Percentiles rank a stretch among this genome's conserved stretches.
phyloP scores from a whole-genome alignment of 352 stramenopile genomes.

The Achlya hypogyna region DNA sequence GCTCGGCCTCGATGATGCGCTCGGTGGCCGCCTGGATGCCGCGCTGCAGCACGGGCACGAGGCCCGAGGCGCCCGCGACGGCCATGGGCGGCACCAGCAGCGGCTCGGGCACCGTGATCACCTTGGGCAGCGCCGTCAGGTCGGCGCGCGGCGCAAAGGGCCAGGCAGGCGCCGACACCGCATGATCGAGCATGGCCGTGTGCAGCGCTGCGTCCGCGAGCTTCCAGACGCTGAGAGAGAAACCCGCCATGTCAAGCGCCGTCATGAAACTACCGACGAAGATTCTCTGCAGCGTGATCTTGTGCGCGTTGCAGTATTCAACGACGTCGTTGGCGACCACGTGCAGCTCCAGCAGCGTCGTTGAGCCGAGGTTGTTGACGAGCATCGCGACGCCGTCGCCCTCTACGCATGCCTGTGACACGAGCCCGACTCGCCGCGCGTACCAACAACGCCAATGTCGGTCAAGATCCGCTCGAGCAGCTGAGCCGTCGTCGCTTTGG shows the following conservation, averaged over 20 bases:
- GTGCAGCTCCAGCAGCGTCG: slow-evolving; percentile 93
- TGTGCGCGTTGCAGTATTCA: slow-evolving; percentile 41
- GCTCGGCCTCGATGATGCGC: slow-evolving; percentile 81
- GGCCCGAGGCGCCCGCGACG: neutral
- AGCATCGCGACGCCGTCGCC: slow-evolving; percentile 63
- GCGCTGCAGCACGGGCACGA: neutral
- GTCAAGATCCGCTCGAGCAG: slow-evolving; percentile 47
- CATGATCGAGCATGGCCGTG: slow-evolving; percentile 37
- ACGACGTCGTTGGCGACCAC: slow-evolving; percentile 83
- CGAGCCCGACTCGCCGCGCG: neutral
- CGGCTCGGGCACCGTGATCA: slow-evolving; percentile 21
- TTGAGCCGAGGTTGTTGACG: slow-evolving; percentile 95
- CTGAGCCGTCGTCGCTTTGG: slow-evolving; percentile 37
- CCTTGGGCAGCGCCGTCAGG: neutral
- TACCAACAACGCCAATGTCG: slow-evolving; percentile 2
- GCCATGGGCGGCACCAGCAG: neutral
- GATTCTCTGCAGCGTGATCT: slow-evolving; percentile 75
- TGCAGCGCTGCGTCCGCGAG: slow-evolving; percentile 44
- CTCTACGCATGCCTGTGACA: neutral
- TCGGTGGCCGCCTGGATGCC: slow-evolving; percentile 54
- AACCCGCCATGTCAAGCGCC: slow-evolving; percentile 94
- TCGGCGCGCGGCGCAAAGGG: slow-evolving; percentile 23
- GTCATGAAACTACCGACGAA: slow-evolving; percentile 95
- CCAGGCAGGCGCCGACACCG: slow-evolving; percentile 54
- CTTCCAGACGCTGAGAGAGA: slow-evolving; percentile 86